phyloP scores from a whole-genome alignment of 345 rosid genomes.

The Salix purpurea region DNA sequence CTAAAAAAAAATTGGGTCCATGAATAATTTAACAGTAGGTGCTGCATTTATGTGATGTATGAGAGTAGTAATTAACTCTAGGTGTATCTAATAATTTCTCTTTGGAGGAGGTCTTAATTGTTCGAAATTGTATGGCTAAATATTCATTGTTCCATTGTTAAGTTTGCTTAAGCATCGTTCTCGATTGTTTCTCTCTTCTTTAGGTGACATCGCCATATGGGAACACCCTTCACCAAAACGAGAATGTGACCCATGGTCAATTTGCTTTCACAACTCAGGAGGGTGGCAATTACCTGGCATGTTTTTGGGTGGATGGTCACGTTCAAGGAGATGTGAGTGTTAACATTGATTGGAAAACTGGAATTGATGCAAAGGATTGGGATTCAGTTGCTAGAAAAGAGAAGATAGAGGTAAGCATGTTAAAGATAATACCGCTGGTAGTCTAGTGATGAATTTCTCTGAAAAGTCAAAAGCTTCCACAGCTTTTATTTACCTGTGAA shows the following conservation, averaged over 20 bases:
- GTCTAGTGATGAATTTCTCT: neutral
- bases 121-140: neutral
- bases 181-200: neutral
- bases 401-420: slow-evolving; percentile 61
- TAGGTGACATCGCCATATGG: slow-evolving; percentile 85
- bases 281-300: slow-evolving; percentile 71
- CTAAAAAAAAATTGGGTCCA: no score
- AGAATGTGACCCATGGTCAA: slow-evolving; percentile 74
- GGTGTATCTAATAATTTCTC: neutral
- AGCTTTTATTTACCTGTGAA: neutral
- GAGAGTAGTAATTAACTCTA: neutral
- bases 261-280: slow-evolving; percentile 89
- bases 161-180: neutral
- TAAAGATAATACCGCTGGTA: neutral
- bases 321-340: slow-evolving; percentile 46
- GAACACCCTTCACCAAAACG: slow-evolving; percentile 49
- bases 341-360: slow-evolving; percentile 81
- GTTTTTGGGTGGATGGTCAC: slow-evolving; percentile 52
- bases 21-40: no score
- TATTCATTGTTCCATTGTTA: neutral
- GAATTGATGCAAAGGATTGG: slow-evolving; percentile 89
- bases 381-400: slow-evolving; percentile 81
- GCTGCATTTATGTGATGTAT: neutral
- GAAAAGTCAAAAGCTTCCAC: neutral
- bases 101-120: neutral